Base-by-base conservation (phyloP, 2,329 filamentous ascomycete genomes). In the Nothophoma quercina region DNA sequence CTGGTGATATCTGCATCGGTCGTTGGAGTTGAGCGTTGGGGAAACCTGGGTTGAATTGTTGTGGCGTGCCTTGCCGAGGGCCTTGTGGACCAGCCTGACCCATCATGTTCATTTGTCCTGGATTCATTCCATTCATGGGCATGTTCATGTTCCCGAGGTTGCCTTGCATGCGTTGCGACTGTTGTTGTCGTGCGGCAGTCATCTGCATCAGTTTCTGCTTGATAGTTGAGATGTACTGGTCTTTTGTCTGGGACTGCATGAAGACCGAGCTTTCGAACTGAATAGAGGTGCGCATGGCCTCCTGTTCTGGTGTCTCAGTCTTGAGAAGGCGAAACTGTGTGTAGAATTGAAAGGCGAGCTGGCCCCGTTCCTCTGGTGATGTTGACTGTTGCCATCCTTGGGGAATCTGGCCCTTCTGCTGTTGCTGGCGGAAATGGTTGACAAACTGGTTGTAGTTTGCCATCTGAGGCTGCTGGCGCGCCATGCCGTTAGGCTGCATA, bases 1-100 rank as follows among this genome's bases (percentile, higher is more conserved):
- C 78, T 0, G 80, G 77, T 2, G 81, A 81, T 4, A 77, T 65
- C 58, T 83, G 81, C 75, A 83, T 78, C 19, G 72, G 79, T 18
- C 77, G 78, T 47, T 78, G 79, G 56, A 82, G 74, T 51, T 82
- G 80, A 16, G 78, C 75, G 42, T 74, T 73, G 10, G 79, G 75
- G 53, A 82, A 81, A 28, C 63, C 66, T 26, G 68, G 71, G 13
- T 67, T 68, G 55, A 78, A 75, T 45, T 78, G 77, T 46, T 75
- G 75, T 25, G 75, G 70, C 56, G 77, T 75, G 55, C 77, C 77
- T 52, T 70, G 72, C 5, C 70, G 57, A 12, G 60, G 64, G 26
- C 57, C 62, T 39, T 74, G 73, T 43, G 70, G 67, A 22, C 67
- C 69, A 26, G 65, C 64, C 51, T 73, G 72, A 22, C 62, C 64